Evolutionary conservation across 306 rosid species (phyloP), one percentile per base, ranked within the genome.

Genomic region (Canavalia ensiformis): DNA sequence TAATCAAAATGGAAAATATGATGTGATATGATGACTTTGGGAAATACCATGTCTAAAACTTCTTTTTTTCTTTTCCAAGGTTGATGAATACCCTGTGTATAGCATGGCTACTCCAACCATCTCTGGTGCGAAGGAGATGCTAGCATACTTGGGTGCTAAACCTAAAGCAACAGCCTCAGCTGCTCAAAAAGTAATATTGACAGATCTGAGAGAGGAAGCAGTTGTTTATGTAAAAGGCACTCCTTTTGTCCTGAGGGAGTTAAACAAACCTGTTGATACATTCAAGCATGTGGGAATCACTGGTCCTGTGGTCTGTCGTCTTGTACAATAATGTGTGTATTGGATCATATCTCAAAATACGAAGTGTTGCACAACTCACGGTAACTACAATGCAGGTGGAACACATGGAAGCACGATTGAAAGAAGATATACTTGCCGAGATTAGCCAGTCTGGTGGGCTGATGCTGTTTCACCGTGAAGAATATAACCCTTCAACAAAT

Each of bases 61-160:
- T 69, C 25, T 18, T 65, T 25, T 76, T 76, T 50, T 55, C 65
- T 78, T 83, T 58, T 56, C 70, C 47, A 67, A 92, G 98, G 97
- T 94, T 86, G 90, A 94, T 78, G 94, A 88, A 79, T 92, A 87
- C 88, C 91, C 97, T 57, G 92, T 94, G 68, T 94, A 89, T 80
- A 91, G 98, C 88, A 94, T 91, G 97, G 98, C 97, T 81, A 92
- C 98, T 65, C 98, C 98, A 67, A 90, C 95, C 68, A 86, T 90
- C 76, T 76, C 88, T 71, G 98, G 98, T 82, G 98, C 98, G 82
- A 90, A 86, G 91, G 95, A 90, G 90, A 92, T 94, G 91, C 82
- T 94, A 68, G 73, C 85, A 55, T 89, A 88, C 80, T 88, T 94
- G 73, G 83, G 87, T 52, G 92, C 97, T 7, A 90, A 79, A 83